Percentiles rank a stretch among this genome's conserved stretches.
These are phyloP conservation scores for Cystobasidium onofrii DNA, from an alignment of 768 basidiomycete species.

Conservation along the genomic window DNA sequence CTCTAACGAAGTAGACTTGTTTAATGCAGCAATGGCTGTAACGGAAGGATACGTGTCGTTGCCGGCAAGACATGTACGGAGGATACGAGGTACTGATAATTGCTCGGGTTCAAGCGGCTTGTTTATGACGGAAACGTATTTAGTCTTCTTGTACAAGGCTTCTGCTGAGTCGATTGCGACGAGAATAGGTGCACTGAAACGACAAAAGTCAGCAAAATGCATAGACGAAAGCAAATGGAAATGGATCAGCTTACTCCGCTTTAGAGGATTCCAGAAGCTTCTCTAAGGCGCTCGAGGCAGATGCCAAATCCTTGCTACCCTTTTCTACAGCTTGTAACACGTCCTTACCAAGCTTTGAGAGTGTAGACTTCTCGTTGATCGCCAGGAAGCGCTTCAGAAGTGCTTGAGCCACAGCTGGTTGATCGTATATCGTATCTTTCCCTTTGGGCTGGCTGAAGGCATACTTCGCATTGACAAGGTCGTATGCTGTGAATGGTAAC, in stretches of 20 bases:
- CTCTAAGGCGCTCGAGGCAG: not conserved
- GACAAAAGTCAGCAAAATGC: not conserved
- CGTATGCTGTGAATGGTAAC: not conserved
- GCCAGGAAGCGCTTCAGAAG: not conserved
- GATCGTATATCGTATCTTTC: not conserved
- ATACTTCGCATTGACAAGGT: not conserved
- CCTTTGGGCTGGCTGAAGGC: conserved; percentile 1
- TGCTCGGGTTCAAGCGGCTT: not conserved
- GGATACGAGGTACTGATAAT: not conserved
- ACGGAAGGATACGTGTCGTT: not conserved
- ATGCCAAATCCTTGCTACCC: not conserved
- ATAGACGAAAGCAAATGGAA: not conserved
- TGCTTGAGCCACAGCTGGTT: conserved; percentile 10
- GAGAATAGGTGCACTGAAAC: conserved; percentile 22
- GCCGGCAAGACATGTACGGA: not conserved
- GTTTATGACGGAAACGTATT: not conserved
- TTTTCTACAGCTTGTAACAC: not conserved
- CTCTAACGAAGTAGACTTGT: not conserved
- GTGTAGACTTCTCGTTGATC: not conserved
- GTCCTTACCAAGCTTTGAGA: not conserved
- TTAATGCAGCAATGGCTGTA: not conserved
- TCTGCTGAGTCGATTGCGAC: conserved; percentile 30
- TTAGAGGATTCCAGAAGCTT: not conserved
- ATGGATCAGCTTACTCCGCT: not conserved
- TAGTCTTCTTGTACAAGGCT: conserved; percentile 8